phyloP scores from a whole-genome alignment of 2,329 filamentous ascomycete genomes.

The Metarhizium rileyi region DNA sequence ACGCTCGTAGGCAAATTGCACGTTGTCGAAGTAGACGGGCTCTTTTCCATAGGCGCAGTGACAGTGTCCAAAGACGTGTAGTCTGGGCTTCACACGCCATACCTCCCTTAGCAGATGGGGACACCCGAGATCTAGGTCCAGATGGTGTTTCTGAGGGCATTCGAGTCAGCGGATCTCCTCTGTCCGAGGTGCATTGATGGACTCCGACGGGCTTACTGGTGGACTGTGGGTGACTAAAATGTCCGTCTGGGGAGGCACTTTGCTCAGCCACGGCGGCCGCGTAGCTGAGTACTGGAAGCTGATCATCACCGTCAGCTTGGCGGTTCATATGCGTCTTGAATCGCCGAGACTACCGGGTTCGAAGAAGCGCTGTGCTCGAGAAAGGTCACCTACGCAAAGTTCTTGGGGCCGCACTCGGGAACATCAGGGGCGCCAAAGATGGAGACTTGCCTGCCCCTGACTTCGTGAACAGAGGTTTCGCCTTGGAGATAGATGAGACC shows the following conservation, averaged over 20 bases:
- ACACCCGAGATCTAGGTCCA: slow-evolving; percentile 61
- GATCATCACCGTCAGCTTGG: neutral
- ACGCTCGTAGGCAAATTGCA: slow-evolving; percentile 62
- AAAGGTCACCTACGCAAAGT: slow-evolving; percentile 54
- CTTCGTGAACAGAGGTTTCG: slow-evolving; percentile 50
- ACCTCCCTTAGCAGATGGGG: slow-evolving; percentile 60
- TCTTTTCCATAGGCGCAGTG: slow-evolving; percentile 67
- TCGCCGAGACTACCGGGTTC: neutral
- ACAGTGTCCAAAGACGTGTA: slow-evolving; percentile 81
- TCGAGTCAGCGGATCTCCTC: neutral
- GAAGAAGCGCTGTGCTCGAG: too few relatives aligned
- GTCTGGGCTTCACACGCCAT: slow-evolving; percentile 61
- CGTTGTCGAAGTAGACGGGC: slow-evolving; percentile 63
- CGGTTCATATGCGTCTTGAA: neutral
- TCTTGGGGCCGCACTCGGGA: slow-evolving; percentile 60
- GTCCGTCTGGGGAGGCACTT: slow-evolving; percentile 62
- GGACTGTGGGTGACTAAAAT: slow-evolving; percentile 76
- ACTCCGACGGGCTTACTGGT: slow-evolving; percentile 35
- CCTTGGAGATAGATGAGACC: slow-evolving; percentile 69
- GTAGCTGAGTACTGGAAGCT: slow-evolving; percentile 64
- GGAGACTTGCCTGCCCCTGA: slow-evolving; percentile 42
- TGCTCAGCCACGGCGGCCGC: slow-evolving; percentile 61
- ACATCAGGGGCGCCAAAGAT: slow-evolving; percentile 79
- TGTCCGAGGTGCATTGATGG: neutral
- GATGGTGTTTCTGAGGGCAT: slow-evolving; percentile 47